These are phyloP conservation scores for Penicillium sp. DNA, from an alignment of 2,329 filamentous ascomycete species.

Conservation along the genomic window DNA sequence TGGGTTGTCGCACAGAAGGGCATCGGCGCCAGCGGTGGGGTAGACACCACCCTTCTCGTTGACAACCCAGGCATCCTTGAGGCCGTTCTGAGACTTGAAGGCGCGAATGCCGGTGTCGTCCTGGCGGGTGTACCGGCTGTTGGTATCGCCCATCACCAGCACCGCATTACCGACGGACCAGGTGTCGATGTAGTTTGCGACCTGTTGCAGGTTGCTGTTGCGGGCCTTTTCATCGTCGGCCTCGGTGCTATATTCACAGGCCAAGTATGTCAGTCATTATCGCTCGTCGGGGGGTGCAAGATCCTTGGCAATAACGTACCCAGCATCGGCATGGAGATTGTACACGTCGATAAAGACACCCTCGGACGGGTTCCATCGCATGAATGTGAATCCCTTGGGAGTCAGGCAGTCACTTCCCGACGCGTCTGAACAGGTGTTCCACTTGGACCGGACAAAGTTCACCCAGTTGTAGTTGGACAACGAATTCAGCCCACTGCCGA, in stretches of 20 bases:
- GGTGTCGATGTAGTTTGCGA: conserved; percentile 52
- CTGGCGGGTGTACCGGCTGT: conserved; percentile 56
- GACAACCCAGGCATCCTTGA: conserved; percentile 57
- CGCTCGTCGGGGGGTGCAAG: not conserved
- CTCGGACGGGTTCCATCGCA: conserved; percentile 51
- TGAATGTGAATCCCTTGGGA: conserved; percentile 64
- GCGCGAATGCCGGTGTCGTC: conserved; percentile 47
- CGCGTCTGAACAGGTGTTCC: conserved; percentile 47
- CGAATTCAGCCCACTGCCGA: conserved; percentile 61
- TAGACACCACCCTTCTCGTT: conserved; percentile 45
- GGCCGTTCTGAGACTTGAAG: conserved; percentile 47
- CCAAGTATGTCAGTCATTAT: not conserved
- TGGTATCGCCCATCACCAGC: conserved; percentile 60
- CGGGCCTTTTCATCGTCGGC: conserved; percentile 50
- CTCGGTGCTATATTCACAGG: conserved; percentile 33
- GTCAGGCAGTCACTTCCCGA: conserved; percentile 58
- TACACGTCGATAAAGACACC: conserved; percentile 58
- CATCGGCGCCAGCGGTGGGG: conserved; percentile 38
- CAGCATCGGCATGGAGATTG: conserved; percentile 63
- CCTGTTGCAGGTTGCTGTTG: conserved; percentile 54
- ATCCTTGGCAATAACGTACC: conserved; percentile 41
- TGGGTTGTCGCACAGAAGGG: conserved; percentile 53
- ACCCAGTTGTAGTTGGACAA: conserved; percentile 55
- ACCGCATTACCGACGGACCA: conserved; percentile 57
- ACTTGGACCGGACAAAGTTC: conserved; percentile 53